Conservation (phyloP, 148 eudicot genomes). For the Vaccinium darrowii region DNA sequence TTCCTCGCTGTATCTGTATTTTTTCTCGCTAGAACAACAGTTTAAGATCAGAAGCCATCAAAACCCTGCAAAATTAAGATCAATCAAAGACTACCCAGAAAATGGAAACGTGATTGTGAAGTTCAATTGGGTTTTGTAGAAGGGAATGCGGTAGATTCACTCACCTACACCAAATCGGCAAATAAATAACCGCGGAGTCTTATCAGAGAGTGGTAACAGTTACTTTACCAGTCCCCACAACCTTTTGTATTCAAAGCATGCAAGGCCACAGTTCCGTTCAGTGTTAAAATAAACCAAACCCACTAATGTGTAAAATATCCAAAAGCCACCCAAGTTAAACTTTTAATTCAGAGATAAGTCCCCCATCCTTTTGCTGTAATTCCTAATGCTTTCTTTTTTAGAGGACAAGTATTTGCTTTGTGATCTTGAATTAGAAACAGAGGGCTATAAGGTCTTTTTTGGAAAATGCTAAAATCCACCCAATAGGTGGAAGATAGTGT, state of each 20-base stretch:
- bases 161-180: constrained; percentile 47
- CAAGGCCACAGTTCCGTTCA: background rate
- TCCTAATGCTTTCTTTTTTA: background rate
- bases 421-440: background rate
- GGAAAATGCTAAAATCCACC: too few relatives aligned
- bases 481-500: too few relatives aligned
- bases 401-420: background rate
- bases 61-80: constrained; percentile 11
- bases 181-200: constrained; percentile 24
- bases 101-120: constrained; percentile 20
- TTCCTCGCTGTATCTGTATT: constrained; percentile 15
- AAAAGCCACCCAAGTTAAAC: background rate
- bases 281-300: background rate
- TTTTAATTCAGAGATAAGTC: background rate
- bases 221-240: background rate
- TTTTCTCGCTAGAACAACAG: constrained; percentile 9
- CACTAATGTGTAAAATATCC: background rate
- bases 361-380: background rate
- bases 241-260: background rate
- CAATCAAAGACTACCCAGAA: constrained; percentile 24
- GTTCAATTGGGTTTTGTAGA: constrained; percentile 28
- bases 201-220: constrained; percentile 40
- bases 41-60: constrained; percentile 39
- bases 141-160: constrained; percentile 25
- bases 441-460: too few relatives aligned